Evolutionary conservation across 2,329 filamentous ascomycete genomes (phyloP).

Genomic region (Calonectria multiphialidica): DNA sequence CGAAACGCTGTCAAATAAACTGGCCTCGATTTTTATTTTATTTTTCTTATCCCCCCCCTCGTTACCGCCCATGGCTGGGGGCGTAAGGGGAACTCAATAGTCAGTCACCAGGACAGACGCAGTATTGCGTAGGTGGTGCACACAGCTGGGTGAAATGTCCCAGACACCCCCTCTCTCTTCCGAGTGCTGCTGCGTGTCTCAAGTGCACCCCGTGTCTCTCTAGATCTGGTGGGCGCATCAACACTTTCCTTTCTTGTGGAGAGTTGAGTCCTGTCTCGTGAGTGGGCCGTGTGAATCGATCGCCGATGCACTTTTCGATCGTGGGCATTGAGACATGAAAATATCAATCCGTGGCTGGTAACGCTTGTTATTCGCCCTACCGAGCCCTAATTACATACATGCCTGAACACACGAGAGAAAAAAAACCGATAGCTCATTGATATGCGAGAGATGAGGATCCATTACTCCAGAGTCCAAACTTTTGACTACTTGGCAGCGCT

Average conservation of each 20-base stretch:
- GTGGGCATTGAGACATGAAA: background rate
- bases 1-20: background rate
- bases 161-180: background rate
- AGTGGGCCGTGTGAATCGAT: background rate
- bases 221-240: background rate
- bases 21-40: background rate
- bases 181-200: background rate
- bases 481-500: background rate
- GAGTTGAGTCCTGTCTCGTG: background rate
- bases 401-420: background rate
- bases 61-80: background rate
- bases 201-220: background rate
- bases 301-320: background rate
- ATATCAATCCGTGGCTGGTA: background rate
- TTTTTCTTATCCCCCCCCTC: too few species aligned
- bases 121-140: slow-evolving; percentile 8
- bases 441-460: background rate
- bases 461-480: background rate
- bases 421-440: background rate
- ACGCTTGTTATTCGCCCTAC: background rate
- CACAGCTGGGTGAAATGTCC: background rate
- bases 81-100: background rate
- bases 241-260: background rate
- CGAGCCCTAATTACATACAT: background rate
- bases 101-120: background rate